phyloP scores from a whole-genome alignment of 345 rosid genomes.

The Populus alba region DNA sequence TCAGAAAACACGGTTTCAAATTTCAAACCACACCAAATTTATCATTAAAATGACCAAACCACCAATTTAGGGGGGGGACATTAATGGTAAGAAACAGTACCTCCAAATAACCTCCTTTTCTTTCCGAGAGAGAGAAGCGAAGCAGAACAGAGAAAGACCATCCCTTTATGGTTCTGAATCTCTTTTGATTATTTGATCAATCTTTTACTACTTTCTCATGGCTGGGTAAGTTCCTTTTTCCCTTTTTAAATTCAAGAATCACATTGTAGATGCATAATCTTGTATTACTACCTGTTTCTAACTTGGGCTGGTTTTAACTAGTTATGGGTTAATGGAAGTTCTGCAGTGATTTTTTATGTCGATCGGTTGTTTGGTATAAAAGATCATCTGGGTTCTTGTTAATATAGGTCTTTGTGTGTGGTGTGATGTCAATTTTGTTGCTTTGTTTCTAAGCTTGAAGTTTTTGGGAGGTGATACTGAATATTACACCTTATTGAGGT shows the following conservation, averaged over 20 bases:
- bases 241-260: neutral
- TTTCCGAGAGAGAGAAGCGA: neutral
- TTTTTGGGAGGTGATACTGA: neutral
- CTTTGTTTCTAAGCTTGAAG: neutral
- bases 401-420: neutral
- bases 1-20: neutral
- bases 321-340: neutral
- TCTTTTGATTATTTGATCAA: neutral
- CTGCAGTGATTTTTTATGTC: neutral
- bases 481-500: neutral
- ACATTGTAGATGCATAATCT: neutral
- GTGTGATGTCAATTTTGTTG: neutral
- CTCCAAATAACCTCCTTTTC: neutral
- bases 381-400: neutral
- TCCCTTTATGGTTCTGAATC: neutral
- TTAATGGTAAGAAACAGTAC: neutral
- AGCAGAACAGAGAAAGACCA: neutral
- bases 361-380: neutral
- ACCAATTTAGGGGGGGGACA: neutral
- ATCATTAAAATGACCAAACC: neutral
- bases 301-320: neutral
- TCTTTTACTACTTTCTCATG: conserved; percentile 6
- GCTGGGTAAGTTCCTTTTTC: conserved; percentile 15
- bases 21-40: neutral
- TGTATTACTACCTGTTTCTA: neutral